Evolutionary conservation across 225 moss, liverwort and hornwort genomes (phyloP).

Genomic region (Polytrichum commune): DNA sequence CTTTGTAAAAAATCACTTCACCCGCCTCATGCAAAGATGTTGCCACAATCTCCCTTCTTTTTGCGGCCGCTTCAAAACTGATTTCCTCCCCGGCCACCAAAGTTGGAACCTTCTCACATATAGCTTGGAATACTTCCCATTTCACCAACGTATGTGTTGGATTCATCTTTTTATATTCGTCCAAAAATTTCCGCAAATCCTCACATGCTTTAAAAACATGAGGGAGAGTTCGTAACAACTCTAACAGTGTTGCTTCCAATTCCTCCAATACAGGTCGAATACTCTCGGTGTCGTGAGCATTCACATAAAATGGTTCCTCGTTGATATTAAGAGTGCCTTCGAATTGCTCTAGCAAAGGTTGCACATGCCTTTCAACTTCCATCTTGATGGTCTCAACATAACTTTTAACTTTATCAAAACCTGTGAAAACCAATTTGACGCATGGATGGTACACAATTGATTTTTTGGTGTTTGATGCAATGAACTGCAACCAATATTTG

Average conservation of each 20-base stretch:
- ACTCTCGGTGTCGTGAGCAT: neutral
- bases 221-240: neutral
- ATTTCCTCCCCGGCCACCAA: neutral
- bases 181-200: neutral
- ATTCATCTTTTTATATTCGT: neutral
- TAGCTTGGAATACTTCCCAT: neutral
- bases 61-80: neutral
- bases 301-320: neutral
- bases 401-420: neutral
- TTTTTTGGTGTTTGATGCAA: constrained; percentile 8
- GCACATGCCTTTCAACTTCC: neutral
- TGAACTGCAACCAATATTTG: constrained; percentile 9
- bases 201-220: neutral
- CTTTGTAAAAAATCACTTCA: constrained; percentile 26
- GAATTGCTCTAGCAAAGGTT: neutral
- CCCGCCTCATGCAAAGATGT: constrained; percentile 37
- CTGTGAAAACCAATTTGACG: neutral
- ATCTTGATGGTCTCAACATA: neutral
- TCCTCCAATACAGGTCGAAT: fast-evolving
- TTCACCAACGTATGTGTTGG: neutral
- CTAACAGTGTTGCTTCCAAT: neutral
- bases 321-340: neutral
- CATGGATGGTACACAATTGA: constrained; percentile 1
- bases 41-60: constrained; percentile 9
- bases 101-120: neutral